Evolutionary conservation across 1,284 basidiomycete genomes (phyloP), one percentile per base, ranked within the genome.

Genomic region (Ganoderma resinaceum): DNA sequence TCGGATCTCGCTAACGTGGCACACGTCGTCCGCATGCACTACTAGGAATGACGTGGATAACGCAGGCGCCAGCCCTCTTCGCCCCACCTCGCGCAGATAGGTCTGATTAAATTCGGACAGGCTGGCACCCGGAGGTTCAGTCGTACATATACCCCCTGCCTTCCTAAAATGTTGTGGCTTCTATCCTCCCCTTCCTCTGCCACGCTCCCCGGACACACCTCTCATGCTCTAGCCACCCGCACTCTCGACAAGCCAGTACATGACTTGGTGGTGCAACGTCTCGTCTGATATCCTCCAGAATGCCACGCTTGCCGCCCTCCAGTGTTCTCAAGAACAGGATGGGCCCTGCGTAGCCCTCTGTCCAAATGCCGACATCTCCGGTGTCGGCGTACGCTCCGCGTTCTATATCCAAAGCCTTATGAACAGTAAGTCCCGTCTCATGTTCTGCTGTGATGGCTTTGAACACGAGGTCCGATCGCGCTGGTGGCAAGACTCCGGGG

Each of bases 361-460:
- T 52, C 73, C 77, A 0, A 79, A 79, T 35, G 65, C 74, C 0
- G 78, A 79, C 62, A 62, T 79, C 4, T 70, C 76, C 0, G 78
- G 78, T 1, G 72, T 79, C 31, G 78, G 78, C 1, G 78, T 79
- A 0, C 65, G 78, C 18, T 66, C 71, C 14, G 78, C 78, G 18
- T 78, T 79, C 68, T 79, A 79, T 63, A 26, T 75, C 5, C 78
- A 79, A 60, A 79, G 78, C 38, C 46, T 75, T n/a, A 66, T 78
- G 63, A 78, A 77, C 62, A 73, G 78, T 78, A 66, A 70, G 77
- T 73, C 7, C n/a, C 23, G 2, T 5, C 23, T 62, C 40, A 2
- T 35, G 23, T 12, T 42, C 29, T 8, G 6, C 26, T 6, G 57
- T 49, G 53, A n/a, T 37, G 14, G 35, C 35, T 18, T 46, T 52